These are phyloP conservation scores for Phallus indusiatus DNA, from an alignment of 768 basidiomycete genomes.

Conservation along the genomic window DNA sequence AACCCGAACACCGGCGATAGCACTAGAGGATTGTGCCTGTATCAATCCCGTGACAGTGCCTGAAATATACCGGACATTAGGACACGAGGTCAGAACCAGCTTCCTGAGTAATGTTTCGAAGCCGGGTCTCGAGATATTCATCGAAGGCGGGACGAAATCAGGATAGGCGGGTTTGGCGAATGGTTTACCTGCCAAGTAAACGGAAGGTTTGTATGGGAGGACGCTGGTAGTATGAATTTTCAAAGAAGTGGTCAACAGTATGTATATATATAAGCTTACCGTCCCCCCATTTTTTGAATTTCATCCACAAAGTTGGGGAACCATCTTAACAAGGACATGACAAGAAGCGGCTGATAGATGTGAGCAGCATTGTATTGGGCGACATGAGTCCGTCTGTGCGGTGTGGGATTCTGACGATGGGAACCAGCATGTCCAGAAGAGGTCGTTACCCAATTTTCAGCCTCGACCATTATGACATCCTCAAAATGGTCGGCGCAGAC, in stretches of 20 bases:
- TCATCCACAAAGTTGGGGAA: constrained; percentile 1
- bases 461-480: constrained; percentile 20
- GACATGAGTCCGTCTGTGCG: not conserved
- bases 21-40: not conserved
- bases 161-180: not conserved
- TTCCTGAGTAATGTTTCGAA: constrained; percentile 4
- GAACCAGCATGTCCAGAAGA: constrained; percentile 7
- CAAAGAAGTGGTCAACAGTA: not conserved
- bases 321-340: not conserved
- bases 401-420: not conserved
- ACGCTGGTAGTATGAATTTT: not conserved
- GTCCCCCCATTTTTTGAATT: not conserved
- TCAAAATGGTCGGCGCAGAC: constrained; percentile 22
- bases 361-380: constrained; percentile 3
- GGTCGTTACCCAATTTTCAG: constrained; percentile 16
- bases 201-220: not conserved
- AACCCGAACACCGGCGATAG: not conserved
- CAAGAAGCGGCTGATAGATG: constrained; percentile 4
- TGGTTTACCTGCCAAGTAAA: not conserved
- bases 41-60: constrained; percentile 6
- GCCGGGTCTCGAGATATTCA: not conserved
- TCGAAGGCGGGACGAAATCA: not conserved
- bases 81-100: not conserved
- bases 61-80: constrained; percentile 4
- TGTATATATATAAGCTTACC: not conserved